Evolutionary conservation across 139 green algal species (phyloP).

Genomic region (Chlorella sp.): DNA sequence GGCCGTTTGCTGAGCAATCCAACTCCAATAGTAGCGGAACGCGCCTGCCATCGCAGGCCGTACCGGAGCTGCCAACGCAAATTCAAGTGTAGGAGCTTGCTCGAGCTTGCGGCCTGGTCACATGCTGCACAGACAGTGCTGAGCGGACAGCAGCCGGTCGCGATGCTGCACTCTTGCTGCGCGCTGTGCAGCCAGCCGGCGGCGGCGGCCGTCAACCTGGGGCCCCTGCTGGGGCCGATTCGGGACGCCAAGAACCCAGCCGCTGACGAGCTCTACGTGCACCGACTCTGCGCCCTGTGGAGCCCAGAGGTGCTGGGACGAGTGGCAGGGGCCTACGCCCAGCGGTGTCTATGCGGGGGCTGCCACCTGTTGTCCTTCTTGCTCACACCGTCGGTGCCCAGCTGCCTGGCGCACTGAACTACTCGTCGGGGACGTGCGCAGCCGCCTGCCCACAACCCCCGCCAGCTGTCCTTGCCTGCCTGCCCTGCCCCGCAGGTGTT

Average conservation of each 20-base stretch:
- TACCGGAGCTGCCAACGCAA: too few species aligned
- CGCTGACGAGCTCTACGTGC: constrained; percentile 56
- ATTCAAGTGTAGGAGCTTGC: too few species aligned
- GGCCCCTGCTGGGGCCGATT: constrained; percentile 59
- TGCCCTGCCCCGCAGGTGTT: constrained; percentile 55
- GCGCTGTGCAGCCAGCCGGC: constrained; percentile 13
- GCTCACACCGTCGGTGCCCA: too few species aligned
- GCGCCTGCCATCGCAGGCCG: too few species aligned
- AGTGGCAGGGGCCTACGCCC: not conserved
- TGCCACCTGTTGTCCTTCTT: not conserved
- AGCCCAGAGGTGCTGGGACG: constrained; percentile 58
- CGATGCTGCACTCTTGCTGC: constrained; percentile 25
- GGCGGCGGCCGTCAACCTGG: constrained; percentile 34
- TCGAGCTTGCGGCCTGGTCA: too few species aligned
- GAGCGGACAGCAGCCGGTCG: not conserved
- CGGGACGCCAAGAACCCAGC: constrained; percentile 27
- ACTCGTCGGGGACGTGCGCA: not conserved
- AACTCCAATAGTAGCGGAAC: too few species aligned
- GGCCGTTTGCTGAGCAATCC: too few species aligned
- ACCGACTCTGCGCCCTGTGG: constrained; percentile 78
- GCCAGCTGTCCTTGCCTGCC: not conserved
- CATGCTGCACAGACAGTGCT: too few species aligned
- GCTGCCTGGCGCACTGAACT: not conserved
- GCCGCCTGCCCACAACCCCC: not conserved
- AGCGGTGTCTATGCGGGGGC: too few species aligned